Percentiles rank a stretch among this genome's conserved stretches.
Conservation (phyloP, 106 monocot genomes). For the Dactylorhiza incarnata region DNA sequence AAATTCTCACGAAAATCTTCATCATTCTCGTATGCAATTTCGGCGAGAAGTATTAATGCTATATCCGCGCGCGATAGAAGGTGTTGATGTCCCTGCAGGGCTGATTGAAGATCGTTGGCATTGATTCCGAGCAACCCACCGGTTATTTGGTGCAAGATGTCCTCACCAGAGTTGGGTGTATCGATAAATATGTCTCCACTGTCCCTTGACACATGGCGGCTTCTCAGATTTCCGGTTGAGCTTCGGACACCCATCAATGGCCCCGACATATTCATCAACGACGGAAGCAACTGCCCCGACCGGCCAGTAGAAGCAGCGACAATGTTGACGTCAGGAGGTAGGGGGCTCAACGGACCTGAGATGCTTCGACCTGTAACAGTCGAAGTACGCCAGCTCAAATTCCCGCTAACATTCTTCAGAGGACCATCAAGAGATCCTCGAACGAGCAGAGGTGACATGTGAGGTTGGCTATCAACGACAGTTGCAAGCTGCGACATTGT, state of each 20-base stretch:
- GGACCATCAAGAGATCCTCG: conserved; percentile 90
- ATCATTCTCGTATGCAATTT: conserved; percentile 99
- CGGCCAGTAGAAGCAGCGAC: conserved; percentile 51
- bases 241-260: conserved; percentile 84
- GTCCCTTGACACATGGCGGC: conserved; percentile 95
- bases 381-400: conserved; percentile 87
- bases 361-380: conserved; percentile 68
- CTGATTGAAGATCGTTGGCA: conserved; percentile 77
- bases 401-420: conserved; percentile 67
- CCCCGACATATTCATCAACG: conserved; percentile 93
- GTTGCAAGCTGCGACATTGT: conserved; percentile 48
- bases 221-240: conserved; percentile 74
- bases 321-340: conserved; percentile 60
- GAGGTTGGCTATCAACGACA: conserved; percentile 76
- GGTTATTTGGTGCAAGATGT: conserved; percentile 43
- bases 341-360: conserved; percentile 82
- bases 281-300: conserved; percentile 88
- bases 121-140: conserved; percentile 53
- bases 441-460: conserved; percentile 98
- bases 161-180: conserved; percentile 82
- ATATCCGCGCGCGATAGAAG: conserved; percentile 87
- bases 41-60: conserved; percentile 86
- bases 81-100: conserved; percentile 84
- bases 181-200: conserved; percentile 78
- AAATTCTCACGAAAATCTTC: conserved; percentile 98